These are phyloP conservation scores for Platanthera zijinensis DNA, from an alignment of 106 monocot species.

Conservation along the genomic window DNA sequence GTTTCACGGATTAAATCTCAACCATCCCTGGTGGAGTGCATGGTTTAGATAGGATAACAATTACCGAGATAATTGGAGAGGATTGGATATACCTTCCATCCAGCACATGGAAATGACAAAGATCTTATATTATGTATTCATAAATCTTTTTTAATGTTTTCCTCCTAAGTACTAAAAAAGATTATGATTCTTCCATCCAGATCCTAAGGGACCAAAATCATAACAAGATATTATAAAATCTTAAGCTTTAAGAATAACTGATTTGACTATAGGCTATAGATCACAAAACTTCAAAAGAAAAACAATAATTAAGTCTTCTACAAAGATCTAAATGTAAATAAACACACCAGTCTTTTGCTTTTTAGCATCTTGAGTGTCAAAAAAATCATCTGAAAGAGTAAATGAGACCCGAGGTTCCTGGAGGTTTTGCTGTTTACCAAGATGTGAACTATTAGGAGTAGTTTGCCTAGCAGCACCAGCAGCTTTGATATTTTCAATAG, in stretches of 20 bases:
- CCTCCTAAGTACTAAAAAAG: not conserved
- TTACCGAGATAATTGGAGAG: too few relatives aligned
- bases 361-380: conserved; percentile 52
- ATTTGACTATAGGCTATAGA: not conserved
- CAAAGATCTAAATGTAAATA: not conserved
- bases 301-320: not conserved
- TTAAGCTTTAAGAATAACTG: not conserved
- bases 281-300: not conserved
- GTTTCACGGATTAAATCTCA: too few relatives aligned
- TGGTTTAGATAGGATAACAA: too few relatives aligned
- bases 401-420: conserved; percentile 37
- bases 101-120: not conserved
- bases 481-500: conserved; percentile 75
- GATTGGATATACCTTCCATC: too few relatives aligned
- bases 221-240: not conserved
- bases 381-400: conserved; percentile 54
- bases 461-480: conserved; percentile 35
- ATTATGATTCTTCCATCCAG: not conserved
- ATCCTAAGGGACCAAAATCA: not conserved
- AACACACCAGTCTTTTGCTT: conserved; percentile 55
- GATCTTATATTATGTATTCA: not conserved
- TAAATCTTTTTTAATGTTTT: not conserved
- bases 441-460: conserved; percentile 14
- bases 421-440: conserved; percentile 23
- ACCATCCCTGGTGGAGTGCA: too few relatives aligned